Evolutionary conservation across 176 grass and related monocot genomes (phyloP).

Genomic region (Panicum miliaceum): DNA sequence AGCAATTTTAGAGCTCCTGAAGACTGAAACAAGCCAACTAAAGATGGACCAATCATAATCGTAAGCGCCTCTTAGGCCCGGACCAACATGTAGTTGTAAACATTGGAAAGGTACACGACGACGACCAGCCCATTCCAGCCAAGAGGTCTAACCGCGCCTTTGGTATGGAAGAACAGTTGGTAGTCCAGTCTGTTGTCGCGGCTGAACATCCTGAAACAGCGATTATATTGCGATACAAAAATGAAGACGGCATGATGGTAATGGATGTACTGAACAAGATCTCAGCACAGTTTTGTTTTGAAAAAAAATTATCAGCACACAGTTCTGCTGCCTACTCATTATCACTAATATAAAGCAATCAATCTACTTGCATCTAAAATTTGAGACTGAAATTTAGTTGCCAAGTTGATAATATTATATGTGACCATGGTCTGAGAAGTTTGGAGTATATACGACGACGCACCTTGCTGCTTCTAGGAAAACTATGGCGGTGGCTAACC

Average conservation of each 20-base stretch:
- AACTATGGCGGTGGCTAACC: slow-evolving; percentile 40
- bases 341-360: too few species aligned
- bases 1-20: background rate
- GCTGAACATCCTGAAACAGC: slow-evolving; percentile 20
- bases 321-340: too few species aligned
- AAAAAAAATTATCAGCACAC: too few species aligned
- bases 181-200: slow-evolving; percentile 13
- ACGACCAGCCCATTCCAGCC: background rate
- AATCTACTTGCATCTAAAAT: too few species aligned
- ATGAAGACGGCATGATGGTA: background rate
- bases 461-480: slow-evolving; percentile 26
- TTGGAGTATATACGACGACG: background rate
- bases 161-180: slow-evolving; percentile 1
- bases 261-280: too few species aligned
- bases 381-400: too few species aligned
- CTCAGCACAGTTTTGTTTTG: too few species aligned
- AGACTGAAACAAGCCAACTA: background rate
- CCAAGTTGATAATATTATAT: too few species aligned
- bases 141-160: background rate
- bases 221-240: too few species aligned
- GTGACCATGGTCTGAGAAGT: too few species aligned
- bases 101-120: background rate
- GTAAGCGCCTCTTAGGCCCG: background rate
- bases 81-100: background rate
- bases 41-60: too few species aligned